Evolutionary conservation across 2,329 filamentous ascomycete genomes (phyloP).

Genomic region (Mycosphaerella sp.): DNA sequence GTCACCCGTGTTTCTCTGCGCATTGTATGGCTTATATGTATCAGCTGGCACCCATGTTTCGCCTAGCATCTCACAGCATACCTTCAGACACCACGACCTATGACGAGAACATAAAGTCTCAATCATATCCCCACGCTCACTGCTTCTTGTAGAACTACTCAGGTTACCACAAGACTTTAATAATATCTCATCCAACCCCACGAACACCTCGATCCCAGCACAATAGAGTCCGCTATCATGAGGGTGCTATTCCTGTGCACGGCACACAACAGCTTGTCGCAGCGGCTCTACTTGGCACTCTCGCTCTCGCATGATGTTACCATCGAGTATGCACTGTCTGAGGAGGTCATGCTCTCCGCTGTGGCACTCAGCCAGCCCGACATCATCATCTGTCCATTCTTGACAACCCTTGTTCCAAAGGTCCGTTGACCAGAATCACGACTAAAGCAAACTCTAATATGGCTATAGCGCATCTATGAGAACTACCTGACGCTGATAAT

Average conservation of each 20-base stretch:
- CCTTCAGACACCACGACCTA: background rate
- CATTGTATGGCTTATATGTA: slow-evolving; percentile 7
- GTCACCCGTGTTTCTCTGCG: slow-evolving; percentile 1
- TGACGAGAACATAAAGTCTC: too few species aligned
- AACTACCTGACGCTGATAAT: slow-evolving; percentile 38
- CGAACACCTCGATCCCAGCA: background rate
- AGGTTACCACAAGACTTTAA: too few species aligned
- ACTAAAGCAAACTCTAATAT: background rate
- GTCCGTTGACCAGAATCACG: slow-evolving; percentile 1
- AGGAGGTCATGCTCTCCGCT: slow-evolving; percentile 37
- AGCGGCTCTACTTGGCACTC: slow-evolving; percentile 37
- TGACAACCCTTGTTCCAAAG: slow-evolving; percentile 37
- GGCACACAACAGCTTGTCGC: slow-evolving; percentile 43
- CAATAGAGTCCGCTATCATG: slow-evolving; percentile 23
- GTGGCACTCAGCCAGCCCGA: slow-evolving; percentile 36
- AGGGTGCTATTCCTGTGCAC: slow-evolving; percentile 43
- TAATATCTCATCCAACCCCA: background rate
- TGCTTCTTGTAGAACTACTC: background rate
- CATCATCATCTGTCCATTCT: slow-evolving; percentile 41
- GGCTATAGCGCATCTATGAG: slow-evolving; percentile 31
- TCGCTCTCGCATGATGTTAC: slow-evolving; percentile 36
- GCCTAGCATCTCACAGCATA: slow-evolving; percentile 1
- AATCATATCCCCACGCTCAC: too few species aligned
- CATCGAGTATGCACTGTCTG: slow-evolving; percentile 37
- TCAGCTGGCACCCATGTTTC: background rate